These are phyloP conservation scores for Paramecium sonneborni DNA, from an alignment of 73 alveolate species.

Conservation along the genomic window DNA sequence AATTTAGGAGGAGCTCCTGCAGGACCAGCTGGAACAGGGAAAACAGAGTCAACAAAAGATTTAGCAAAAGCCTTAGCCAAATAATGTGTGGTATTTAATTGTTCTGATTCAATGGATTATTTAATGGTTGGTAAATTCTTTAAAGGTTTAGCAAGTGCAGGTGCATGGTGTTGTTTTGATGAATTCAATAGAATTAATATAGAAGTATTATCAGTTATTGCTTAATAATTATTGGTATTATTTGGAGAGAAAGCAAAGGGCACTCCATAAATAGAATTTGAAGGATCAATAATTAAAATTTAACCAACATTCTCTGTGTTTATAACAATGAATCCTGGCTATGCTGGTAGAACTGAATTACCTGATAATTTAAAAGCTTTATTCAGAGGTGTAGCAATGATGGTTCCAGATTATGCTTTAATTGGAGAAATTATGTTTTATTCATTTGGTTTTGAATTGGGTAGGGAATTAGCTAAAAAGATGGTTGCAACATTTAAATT, in stretches of 20 bases:
- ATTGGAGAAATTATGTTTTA: slow-evolving; percentile 96
- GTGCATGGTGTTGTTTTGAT: slow-evolving; percentile 98
- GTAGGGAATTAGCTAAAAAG: slow-evolving; percentile 86
- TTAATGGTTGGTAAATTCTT: slow-evolving; percentile 94
- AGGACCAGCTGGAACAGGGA: slow-evolving; percentile 99
- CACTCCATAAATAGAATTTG: slow-evolving; percentile 75
- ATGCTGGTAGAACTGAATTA: slow-evolving; percentile 98
- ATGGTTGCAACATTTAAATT: slow-evolving; percentile 92
- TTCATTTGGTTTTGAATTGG: slow-evolving; percentile 91
- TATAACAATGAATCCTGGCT: slow-evolving; percentile 98
- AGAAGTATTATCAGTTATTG: slow-evolving; percentile 89
- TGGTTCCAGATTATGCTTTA: slow-evolving; percentile 97
- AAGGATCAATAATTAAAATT: slow-evolving; percentile 85
- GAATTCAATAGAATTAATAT: slow-evolving; percentile 98
- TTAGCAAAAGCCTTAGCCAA: slow-evolving; percentile 98
- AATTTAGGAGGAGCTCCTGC: slow-evolving; percentile 99
- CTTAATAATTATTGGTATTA: slow-evolving; percentile 90
- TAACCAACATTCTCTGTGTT: slow-evolving; percentile 92
- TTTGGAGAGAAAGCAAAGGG: slow-evolving; percentile 91
- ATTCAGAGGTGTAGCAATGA: slow-evolving; percentile 98
- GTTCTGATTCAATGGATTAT: slow-evolving; percentile 98
- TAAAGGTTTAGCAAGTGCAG: slow-evolving; percentile 96
- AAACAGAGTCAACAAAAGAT: slow-evolving; percentile 99
- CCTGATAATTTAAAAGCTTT: slow-evolving; percentile 95
- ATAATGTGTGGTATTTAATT: slow-evolving; percentile 99